Percentiles rank a stretch among this genome's conserved stretches.
Conservation (phyloP, 495 filamentous ascomycete genomes). For the Arthonia radiata region DNA sequence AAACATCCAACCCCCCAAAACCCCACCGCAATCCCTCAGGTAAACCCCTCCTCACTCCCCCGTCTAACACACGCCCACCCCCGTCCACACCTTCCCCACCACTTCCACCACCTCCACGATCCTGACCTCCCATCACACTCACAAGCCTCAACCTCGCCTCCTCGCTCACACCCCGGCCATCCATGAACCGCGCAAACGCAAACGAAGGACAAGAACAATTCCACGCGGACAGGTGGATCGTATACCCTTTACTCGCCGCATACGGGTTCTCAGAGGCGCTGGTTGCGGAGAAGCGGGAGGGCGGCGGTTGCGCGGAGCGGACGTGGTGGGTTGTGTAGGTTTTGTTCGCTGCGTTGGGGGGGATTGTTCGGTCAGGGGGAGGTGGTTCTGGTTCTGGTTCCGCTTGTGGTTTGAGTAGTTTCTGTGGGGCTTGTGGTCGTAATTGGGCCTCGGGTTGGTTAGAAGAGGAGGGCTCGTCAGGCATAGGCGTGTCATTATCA, state of each 20-base stretch:
- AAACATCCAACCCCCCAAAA: conserved; percentile 14
- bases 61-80: not conserved
- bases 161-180: conserved; percentile 1
- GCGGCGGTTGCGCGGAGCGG: conserved; percentile 12
- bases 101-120: not conserved
- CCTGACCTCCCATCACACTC: conserved; percentile 1
- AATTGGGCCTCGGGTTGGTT: not conserved
- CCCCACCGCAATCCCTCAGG: conserved; percentile 10
- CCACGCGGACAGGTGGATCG: conserved; percentile 55
- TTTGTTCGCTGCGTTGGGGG: conserved; percentile 2
- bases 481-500: not conserved
- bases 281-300: conserved; percentile 5
- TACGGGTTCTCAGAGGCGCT: conserved; percentile 7
- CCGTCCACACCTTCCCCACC: not conserved
- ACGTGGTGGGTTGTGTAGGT: conserved; percentile 18
- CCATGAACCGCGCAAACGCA: conserved; percentile 29
- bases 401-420: not conserved
- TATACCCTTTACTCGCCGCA: conserved; percentile 22
- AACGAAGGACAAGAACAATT: conserved; percentile 76
- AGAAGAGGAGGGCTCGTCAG: too few species aligned
- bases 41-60: conserved; percentile 1
- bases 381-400: not conserved
- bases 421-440: not conserved
- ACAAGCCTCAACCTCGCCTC: not conserved
- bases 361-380: not conserved